Conservation (phyloP, 768 basidiomycete genomes). For the Lactarius indigo region DNA sequence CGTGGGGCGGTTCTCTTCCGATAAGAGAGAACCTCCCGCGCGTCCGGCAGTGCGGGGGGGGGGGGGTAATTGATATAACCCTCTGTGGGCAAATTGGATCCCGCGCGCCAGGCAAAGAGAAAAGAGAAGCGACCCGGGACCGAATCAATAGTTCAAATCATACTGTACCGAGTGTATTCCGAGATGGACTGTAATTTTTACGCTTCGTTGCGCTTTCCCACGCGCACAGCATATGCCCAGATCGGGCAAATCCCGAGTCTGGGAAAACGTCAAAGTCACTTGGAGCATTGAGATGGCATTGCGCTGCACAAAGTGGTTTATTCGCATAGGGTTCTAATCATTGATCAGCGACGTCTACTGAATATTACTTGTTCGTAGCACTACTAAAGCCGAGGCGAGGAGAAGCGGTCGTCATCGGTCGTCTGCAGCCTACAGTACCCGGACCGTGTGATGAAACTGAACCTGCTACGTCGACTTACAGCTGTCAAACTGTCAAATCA, state of each 20-base stretch:
- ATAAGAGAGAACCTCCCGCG: not conserved
- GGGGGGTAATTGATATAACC: not conserved
- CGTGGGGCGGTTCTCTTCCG: not conserved
- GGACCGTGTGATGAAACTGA: not conserved
- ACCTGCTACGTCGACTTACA: not conserved
- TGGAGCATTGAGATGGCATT: not conserved
- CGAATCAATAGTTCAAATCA: not conserved
- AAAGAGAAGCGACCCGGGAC: not conserved
- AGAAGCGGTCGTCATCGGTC: too few relatives aligned
- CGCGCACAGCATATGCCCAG: not conserved
- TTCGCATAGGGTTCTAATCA: too few relatives aligned
- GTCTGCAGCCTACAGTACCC: too few relatives aligned
- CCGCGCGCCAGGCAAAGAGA: not conserved
- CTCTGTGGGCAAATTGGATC: not conserved
- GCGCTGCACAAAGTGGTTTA: not conserved
- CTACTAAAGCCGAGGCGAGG: too few relatives aligned
- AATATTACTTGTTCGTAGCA: too few relatives aligned
- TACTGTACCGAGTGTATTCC: too few relatives aligned
- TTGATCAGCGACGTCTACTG: too few relatives aligned
- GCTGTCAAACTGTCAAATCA: too few relatives aligned
- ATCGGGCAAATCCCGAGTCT: not conserved
- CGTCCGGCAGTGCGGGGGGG: not conserved
- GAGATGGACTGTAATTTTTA: too few relatives aligned
- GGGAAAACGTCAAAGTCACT: not conserved
- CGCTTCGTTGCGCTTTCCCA: not conserved